Evolutionary conservation across 2,329 filamentous ascomycete genomes (phyloP).

Genomic region (Fusarium nematophilum): DNA sequence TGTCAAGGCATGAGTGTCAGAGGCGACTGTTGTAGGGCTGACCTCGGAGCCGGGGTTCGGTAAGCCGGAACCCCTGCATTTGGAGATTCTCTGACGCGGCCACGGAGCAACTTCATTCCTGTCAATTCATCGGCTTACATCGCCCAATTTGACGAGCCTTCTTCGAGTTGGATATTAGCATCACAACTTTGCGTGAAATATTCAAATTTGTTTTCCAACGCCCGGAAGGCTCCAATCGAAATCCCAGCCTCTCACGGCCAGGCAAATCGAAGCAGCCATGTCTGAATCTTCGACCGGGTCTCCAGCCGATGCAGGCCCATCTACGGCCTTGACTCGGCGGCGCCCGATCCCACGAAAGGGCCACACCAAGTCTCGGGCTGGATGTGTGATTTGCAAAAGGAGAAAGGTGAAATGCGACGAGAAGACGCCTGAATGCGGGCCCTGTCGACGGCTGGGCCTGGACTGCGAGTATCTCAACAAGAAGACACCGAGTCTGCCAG

Average conservation of each 20-base stretch:
- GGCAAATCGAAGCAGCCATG: neutral
- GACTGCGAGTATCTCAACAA: conserved; percentile 48
- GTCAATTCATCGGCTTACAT: conserved; percentile 19
- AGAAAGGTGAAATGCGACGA: conserved; percentile 60
- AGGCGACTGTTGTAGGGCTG: neutral
- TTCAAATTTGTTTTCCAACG: no score
- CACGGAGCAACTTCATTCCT: conserved; percentile 14
- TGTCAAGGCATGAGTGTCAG: neutral
- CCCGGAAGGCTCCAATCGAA: no score
- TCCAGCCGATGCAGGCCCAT: neutral
- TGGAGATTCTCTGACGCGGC: conserved; percentile 10
- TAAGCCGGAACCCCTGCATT: conserved; percentile 9
- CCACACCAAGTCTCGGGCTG: conserved; percentile 49
- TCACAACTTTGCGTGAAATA: no score
- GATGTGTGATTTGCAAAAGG: conserved; percentile 48
- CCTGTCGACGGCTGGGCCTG: conserved; percentile 51
- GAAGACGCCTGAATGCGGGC: conserved; percentile 48
- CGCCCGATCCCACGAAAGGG: conserved; percentile 50
- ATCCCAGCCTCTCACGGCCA: no score
- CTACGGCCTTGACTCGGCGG: conserved; percentile 30
- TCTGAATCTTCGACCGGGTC: conserved; percentile 5
- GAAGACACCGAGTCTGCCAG: neutral
- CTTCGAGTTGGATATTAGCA: neutral
- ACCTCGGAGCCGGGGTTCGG: no score
- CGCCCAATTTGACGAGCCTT: neutral